phyloP scores from a whole-genome alignment of 768 basidiomycete species.

The Mycena crocata region DNA sequence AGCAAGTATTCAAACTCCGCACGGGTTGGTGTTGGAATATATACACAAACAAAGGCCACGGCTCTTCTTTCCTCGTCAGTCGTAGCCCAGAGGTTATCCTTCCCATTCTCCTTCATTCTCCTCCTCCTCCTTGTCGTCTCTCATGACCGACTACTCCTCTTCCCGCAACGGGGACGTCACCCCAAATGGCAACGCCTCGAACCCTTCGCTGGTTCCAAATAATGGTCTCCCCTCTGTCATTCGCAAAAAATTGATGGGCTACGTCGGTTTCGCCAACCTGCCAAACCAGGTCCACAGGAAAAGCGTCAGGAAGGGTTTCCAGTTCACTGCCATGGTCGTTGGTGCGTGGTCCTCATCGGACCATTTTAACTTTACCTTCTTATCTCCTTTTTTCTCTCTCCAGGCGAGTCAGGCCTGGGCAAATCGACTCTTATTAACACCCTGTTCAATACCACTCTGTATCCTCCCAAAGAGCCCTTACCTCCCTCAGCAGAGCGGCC shows the following conservation, averaged over 20 bases:
- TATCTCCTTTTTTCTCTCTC: conserved; percentile 37
- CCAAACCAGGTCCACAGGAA: conserved; percentile 99
- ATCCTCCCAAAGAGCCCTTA: conserved; percentile 87
- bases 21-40: background rate
- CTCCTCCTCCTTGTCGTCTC: conserved; percentile 41
- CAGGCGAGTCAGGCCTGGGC: conserved; percentile 97
- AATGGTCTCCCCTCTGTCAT: conserved; percentile 58
- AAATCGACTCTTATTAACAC: conserved; percentile 99
- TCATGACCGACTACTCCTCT: conserved; percentile 83
- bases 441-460: conserved; percentile 96
- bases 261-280: conserved; percentile 96
- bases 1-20: background rate
- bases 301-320: conserved; percentile 97
- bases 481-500: conserved; percentile 88
- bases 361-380: conserved; percentile 36
- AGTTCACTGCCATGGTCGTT: conserved; percentile 99
- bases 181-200: conserved; percentile 76
- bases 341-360: conserved; percentile 68
- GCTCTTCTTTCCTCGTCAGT: conserved; percentile 63
- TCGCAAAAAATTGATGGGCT: conserved; percentile 95
- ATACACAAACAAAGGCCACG: conserved; percentile 8
- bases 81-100: conserved; percentile 65
- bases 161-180: conserved; percentile 72
- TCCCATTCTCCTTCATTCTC: conserved; percentile 43
- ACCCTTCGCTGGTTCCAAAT: conserved; percentile 63